Evolutionary conservation across 2,329 filamentous ascomycete genomes (phyloP).

Genomic region (Coniochaeta sp.): DNA sequence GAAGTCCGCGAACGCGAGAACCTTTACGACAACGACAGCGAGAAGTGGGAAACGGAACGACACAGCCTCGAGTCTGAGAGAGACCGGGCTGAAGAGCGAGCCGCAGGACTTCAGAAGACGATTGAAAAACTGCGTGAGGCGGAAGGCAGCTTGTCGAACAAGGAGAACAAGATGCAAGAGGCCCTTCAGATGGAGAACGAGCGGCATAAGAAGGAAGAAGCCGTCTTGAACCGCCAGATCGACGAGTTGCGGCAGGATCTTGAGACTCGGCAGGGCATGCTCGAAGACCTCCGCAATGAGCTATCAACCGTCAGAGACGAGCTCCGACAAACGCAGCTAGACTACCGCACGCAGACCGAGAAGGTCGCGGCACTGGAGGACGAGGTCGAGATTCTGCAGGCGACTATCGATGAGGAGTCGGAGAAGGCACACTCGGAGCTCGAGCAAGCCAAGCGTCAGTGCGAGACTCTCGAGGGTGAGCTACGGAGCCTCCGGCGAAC

Average conservation of each 20-base stretch:
- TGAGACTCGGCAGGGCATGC: conserved; percentile 53
- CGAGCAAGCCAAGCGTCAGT: conserved; percentile 34
- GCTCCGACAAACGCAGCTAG: conserved; percentile 58
- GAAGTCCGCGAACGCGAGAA: conserved; percentile 64
- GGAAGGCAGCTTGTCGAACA: conserved; percentile 59
- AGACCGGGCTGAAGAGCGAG: conserved; percentile 59
- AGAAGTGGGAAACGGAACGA: conserved; percentile 64
- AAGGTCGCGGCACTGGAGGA: conserved; percentile 65
- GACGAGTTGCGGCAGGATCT: conserved; percentile 67
- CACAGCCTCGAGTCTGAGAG: conserved; percentile 58
- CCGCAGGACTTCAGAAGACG: conserved; percentile 58
- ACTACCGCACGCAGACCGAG: conserved; percentile 53
- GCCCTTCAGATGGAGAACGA: conserved; percentile 64
- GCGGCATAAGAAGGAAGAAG: conserved; percentile 65
- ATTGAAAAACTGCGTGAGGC: conserved; percentile 62
- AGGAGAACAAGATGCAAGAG: conserved; percentile 60
- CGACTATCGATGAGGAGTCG: conserved; percentile 55
- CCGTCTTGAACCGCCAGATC: conserved; percentile 63
- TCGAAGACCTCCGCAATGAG: conserved; percentile 60
- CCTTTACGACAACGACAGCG: conserved; percentile 61
- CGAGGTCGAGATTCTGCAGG: conserved; percentile 67
- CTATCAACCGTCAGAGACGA: conserved; percentile 60
- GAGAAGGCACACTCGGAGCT: conserved; percentile 47
- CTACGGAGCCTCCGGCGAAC: conserved; percentile 24
- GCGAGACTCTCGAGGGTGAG: conserved; percentile 34